A percentile compares a stretch with the other conserved stretches of the same genome.
These are phyloP conservation scores for Skeletonema menzelii DNA, from an alignment of 108 stramenopile species.

Conservation along the genomic window DNA sequence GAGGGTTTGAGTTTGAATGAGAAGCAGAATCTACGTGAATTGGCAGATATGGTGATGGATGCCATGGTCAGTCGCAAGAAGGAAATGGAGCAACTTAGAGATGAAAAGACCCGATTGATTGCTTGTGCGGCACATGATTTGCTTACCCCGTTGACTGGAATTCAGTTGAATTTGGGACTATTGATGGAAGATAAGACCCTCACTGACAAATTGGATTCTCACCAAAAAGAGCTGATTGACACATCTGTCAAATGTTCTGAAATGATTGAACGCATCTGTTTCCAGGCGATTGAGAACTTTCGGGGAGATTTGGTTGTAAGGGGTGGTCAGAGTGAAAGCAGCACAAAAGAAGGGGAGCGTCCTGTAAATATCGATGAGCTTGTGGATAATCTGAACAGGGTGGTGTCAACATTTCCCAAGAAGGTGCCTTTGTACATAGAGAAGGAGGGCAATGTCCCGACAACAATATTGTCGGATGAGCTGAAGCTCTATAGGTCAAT, in stretches of 20 bases:
- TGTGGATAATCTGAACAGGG: conserved; percentile 50
- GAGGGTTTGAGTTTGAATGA: conserved; percentile 55
- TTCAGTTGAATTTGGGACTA: conserved; percentile 62
- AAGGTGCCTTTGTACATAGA: conserved; percentile 55
- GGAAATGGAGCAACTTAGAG: conserved; percentile 30
- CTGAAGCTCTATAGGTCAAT: conserved; percentile 66
- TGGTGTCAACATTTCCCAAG: conserved; percentile 66
- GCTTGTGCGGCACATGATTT: conserved; percentile 84
- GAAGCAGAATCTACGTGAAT: conserved; percentile 70
- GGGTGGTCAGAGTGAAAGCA: conserved; percentile 9
- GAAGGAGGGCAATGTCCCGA: conserved; percentile 51
- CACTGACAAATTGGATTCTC: conserved; percentile 24
- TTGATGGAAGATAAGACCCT: conserved; percentile 62
- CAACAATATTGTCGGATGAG: conserved; percentile 54
- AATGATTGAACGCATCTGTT: conserved; percentile 71
- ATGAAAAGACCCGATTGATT: conserved; percentile 63
- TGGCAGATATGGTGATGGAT: conserved; percentile 67
- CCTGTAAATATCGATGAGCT: conserved; percentile 40
- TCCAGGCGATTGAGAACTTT: conserved; percentile 67
- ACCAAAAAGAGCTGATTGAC: conserved; percentile 63
- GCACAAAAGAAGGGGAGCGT: conserved; percentile 6
- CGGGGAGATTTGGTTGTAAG: conserved; percentile 34
- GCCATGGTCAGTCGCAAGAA: conserved; percentile 56
- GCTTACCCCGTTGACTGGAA: conserved; percentile 72
- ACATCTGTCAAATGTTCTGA: conserved; percentile 53